Conservation (phyloP, 768 basidiomycete genomes). For the Clavulina sp. region DNA sequence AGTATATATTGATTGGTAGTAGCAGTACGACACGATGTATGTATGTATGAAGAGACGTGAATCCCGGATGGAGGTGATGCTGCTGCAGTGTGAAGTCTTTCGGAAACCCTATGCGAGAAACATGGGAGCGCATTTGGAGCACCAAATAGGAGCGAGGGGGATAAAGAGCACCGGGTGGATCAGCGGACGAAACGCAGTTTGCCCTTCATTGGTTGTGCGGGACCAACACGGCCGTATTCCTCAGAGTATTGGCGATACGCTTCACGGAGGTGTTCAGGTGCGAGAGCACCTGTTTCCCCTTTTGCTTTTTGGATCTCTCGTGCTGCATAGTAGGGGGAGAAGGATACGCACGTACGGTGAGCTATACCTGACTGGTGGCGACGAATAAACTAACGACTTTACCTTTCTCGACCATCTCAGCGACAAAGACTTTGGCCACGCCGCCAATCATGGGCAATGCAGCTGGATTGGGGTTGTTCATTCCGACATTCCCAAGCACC, state of each 20-base stretch:
- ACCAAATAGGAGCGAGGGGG: too few relatives aligned
- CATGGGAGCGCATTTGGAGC: too few relatives aligned
- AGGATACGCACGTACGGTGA: too few relatives aligned
- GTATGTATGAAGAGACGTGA: too few relatives aligned
- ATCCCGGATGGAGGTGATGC: too few relatives aligned
- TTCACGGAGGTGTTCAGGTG: constrained; percentile 79
- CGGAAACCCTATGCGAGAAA: too few relatives aligned
- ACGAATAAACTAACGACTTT: constrained; percentile 8
- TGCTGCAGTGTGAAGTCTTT: too few relatives aligned
- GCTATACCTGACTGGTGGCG: not conserved
- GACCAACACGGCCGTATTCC: constrained; percentile 66
- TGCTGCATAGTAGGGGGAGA: not conserved
- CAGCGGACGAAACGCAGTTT: constrained; percentile 61
- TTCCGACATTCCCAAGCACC: not conserved
- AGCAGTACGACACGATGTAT: too few relatives aligned
- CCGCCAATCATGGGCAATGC: constrained; percentile 83
- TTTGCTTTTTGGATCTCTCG: constrained; percentile 56
- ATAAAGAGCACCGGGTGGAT: too few relatives aligned
- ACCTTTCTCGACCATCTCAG: constrained; percentile 86
- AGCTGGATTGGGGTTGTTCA: constrained; percentile 44
- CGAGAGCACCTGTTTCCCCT: constrained; percentile 59
- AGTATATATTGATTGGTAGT: too few relatives aligned
- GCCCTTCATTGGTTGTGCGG: constrained; percentile 48
- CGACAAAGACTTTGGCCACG: constrained; percentile 81
- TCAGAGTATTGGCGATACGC: constrained; percentile 71